Evolutionary conservation across 1,139 yeast genomes (phyloP), one percentile per base, ranked within the genome.

Genomic region (Nakaseomyces glabratus): DNA sequence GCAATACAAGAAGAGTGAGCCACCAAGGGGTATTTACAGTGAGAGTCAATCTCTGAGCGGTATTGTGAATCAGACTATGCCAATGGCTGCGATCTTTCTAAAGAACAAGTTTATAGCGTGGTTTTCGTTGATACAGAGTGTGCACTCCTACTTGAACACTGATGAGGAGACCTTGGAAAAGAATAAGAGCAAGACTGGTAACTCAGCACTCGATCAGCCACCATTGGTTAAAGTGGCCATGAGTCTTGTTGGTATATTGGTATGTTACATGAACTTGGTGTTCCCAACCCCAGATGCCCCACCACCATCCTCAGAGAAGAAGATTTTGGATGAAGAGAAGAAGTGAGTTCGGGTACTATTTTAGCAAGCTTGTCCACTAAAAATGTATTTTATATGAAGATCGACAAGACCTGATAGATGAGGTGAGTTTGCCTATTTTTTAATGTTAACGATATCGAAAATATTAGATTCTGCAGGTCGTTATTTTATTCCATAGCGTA

Each of bases 31-130:
- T 11, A 66, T 70, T 33, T 65, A 68, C 12, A 52, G 69, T 3
- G 61, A 68, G 24, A 58, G 68, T 52, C 42, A 46, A 17, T 44
- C 49, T 13, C 21, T 52, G 4, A 44, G 56, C 4, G 59, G 60
- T 20, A 30, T 56, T 32, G 57, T 76, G 24, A 65, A 74, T 20
- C 81, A 75, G 53, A 65, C 78, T 13, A 68, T 75, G 61, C 82
- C 82, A 24, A 73, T 76, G 79, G 77, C 78, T 6, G 81, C 82
- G 30, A 73, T 76, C 76, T 68, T 69, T 52, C 58, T 69, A 63
- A 64, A 48, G 39, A 57, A 54, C 51, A 45, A 54, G 52, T 51
- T 55, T 44, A 33, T 61, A 37, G 57, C 58, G 32, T 57, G 65
- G 61, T 49, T 55, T 28, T 47, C 60, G 1, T 24, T 57, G 11